Evolutionary conservation across 208 protist genomes (phyloP).

Genomic region (Leptomonas seymouri): DNA sequence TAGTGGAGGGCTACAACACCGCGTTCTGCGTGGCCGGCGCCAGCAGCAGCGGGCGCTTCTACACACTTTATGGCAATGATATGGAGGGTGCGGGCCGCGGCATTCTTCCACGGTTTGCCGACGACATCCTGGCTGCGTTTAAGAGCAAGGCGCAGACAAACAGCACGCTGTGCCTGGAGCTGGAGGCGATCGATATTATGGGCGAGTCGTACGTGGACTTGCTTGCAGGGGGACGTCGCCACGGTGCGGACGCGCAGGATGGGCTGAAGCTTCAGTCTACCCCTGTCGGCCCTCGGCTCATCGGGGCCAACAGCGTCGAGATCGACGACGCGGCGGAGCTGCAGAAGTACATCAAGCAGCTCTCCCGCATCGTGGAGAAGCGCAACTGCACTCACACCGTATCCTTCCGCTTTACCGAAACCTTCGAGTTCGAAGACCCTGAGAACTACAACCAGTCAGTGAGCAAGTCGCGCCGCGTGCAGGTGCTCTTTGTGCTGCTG

Average conservation of each 20-base stretch:
- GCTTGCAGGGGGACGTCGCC: constrained; percentile 35
- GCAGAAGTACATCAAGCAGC: constrained; percentile 48
- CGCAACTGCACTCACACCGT: constrained; percentile 79
- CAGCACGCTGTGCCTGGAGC: constrained; percentile 48
- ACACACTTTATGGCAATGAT: constrained; percentile 80
- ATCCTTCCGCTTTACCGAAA: constrained; percentile 79
- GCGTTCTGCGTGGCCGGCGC: constrained; percentile 77
- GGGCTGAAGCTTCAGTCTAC: constrained; percentile 57
- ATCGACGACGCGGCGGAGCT: constrained; percentile 39
- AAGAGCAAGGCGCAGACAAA: constrained; percentile 60
- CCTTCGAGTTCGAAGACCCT: constrained; percentile 83
- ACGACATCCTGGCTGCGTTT: constrained; percentile 77
- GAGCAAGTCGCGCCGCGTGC: constrained; percentile 73
- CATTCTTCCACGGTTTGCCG: constrained; percentile 76
- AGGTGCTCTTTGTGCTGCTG: constrained; percentile 77
- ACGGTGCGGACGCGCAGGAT: constrained; percentile 6
- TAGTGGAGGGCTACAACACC: constrained; percentile 80
- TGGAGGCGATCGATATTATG: constrained; percentile 78
- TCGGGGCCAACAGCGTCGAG: constrained; percentile 54
- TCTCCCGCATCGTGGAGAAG: constrained; percentile 50
- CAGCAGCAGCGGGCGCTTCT: constrained; percentile 59
- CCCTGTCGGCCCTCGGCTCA: constrained; percentile 50
- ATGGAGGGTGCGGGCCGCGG: constrained; percentile 51
- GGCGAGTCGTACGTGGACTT: constrained; percentile 79
- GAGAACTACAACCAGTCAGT: constrained; percentile 67